Evolutionary conservation across 345 rosid genomes (phyloP).

Genomic region (Schrenkiella parvula): DNA sequence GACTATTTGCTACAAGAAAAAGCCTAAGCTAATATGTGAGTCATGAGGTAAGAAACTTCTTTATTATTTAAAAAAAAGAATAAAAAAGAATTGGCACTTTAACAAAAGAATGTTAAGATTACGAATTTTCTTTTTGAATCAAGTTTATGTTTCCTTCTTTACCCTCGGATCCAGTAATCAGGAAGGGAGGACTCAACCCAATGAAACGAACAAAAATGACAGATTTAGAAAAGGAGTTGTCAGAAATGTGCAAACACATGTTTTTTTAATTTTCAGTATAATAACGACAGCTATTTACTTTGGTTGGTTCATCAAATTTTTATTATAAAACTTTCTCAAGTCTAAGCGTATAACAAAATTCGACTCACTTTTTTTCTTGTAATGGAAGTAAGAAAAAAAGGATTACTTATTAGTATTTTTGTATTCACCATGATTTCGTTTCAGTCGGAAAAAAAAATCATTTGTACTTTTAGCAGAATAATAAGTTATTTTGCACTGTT

Average conservation of each 20-base stretch:
- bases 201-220: neutral
- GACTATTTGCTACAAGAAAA: neutral
- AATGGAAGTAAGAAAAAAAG: neutral
- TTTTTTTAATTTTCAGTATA: conserved; percentile 9
- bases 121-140: neutral
- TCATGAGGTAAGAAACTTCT: neutral
- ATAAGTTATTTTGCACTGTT: neutral
- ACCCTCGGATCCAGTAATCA: neutral
- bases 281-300: conserved; percentile 29
- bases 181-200: conserved; percentile 1
- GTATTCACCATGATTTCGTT: neutral
- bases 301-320: conserved; percentile 23
- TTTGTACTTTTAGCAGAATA: neutral
- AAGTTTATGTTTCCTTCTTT: neutral
- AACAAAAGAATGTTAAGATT: neutral
- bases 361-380: neutral
- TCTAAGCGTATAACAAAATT: neutral
- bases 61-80: neutral
- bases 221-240: conserved; percentile 33
- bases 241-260: conserved; percentile 36
- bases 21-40: neutral
- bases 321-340: neutral
- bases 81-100: neutral
- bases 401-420: neutral
- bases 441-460: neutral